Conservation (phyloP, 495 filamentous ascomycete genomes). For the Apodospora peruviana region DNA sequence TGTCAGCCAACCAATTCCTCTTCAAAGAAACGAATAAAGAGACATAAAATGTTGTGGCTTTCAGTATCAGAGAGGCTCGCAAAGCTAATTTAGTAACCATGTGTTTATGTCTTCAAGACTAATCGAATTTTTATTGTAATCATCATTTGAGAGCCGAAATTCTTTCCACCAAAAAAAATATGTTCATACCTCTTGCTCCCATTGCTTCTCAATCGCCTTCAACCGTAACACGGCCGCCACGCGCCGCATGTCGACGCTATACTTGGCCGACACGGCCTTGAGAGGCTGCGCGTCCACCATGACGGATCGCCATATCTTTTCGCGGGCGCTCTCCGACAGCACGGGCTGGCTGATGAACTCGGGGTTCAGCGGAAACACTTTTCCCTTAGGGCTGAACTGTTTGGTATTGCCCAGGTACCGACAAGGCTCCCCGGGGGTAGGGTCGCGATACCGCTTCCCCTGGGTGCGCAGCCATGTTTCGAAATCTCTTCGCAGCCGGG, state of each 20-base stretch:
- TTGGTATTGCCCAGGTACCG: not conserved
- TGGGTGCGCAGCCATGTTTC: not conserved
- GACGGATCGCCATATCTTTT: conserved; percentile 67
- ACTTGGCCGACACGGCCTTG: conserved; percentile 69
- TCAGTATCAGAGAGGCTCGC: too few species aligned
- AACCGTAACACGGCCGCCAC: conserved; percentile 85
- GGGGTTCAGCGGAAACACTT: conserved; percentile 66
- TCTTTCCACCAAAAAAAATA: not conserved
- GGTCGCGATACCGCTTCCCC: too few species aligned
- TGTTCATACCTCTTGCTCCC: conserved; percentile 59
- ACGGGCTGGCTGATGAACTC: conserved; percentile 67
- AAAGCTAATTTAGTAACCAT: conserved; percentile 64
- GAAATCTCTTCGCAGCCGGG: not conserved
- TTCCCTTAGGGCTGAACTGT: not conserved
- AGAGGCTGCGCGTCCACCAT: conserved; percentile 60
- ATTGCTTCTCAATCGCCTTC: conserved; percentile 79
- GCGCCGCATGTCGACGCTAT: conserved; percentile 76
- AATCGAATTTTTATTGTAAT: conserved; percentile 89
- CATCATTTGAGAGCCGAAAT: conserved; percentile 32
- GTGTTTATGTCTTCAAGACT: conserved; percentile 94
- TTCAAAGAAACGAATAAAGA: too few species aligned
- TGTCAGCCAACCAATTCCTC: not conserved
- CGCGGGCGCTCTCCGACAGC: conserved; percentile 67
- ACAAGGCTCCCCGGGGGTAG: too few species aligned
- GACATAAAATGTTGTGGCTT: too few species aligned